phyloP scores from a whole-genome alignment of 345 rosid genomes.

The Eucalyptus regnans region DNA sequence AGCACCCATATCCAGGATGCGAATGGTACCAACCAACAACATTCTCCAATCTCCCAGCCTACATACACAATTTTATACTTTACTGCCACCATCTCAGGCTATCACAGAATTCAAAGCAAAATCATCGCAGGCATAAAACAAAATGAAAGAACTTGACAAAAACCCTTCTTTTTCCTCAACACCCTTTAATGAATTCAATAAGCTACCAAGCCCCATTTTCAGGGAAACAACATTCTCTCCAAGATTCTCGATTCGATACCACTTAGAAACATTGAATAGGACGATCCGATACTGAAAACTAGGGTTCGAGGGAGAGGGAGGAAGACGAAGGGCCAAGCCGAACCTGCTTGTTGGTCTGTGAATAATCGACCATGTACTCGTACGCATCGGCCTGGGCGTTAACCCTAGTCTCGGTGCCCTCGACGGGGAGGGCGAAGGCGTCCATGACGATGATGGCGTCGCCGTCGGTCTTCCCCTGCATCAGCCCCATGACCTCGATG shows the following conservation, averaged over 20 bases:
- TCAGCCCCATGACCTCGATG: slow-evolving; percentile 97
- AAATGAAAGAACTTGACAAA: background rate
- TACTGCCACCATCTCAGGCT: background rate
- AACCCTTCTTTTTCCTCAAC: background rate
- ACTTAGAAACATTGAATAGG: background rate
- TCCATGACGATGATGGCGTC: slow-evolving; percentile 98
- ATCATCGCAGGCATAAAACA: background rate
- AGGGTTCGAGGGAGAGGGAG: background rate
- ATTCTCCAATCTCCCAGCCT: slow-evolving; percentile 98
- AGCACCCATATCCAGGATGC: slow-evolving; percentile 99
- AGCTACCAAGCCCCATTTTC: background rate
- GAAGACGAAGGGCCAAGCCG: background rate
- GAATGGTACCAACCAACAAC: slow-evolving; percentile 94
- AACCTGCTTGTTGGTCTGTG: slow-evolving; percentile 96
- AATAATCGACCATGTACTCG: slow-evolving; percentile 98
- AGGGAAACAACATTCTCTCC: background rate
- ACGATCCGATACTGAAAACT: background rate
- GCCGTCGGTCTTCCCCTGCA: slow-evolving; percentile 99
- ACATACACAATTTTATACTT: background rate
- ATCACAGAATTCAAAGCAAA: background rate
- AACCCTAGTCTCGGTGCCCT: slow-evolving; percentile 96
- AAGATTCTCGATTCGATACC: background rate
- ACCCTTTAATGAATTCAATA: background rate
- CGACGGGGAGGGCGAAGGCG: slow-evolving; percentile 99
- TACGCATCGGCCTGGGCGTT: slow-evolving; percentile 99